Evolutionary conservation across 495 filamentous ascomycete genomes (phyloP), one percentile per base, ranked within the genome.

Genomic region (Thermothielavioides terrestris): DNA sequence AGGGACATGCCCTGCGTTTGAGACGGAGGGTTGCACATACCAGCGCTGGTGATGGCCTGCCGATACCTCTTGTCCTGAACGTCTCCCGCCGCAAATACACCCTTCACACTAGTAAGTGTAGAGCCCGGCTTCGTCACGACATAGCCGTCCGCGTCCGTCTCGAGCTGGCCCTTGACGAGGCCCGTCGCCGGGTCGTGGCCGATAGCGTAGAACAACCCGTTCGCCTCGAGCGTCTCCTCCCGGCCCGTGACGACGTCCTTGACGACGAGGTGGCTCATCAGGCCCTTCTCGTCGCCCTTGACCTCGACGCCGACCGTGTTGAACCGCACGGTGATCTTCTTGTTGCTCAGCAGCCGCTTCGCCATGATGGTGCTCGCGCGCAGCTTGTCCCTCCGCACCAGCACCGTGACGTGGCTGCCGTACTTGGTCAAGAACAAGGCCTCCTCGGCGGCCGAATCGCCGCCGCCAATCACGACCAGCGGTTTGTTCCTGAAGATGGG

Each of bases 11-110:
- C 0, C 2, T 20, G 9, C 12, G n/a, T n/a, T n/a, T n/a, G n/a
- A 9, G 3, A 45, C 11, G n/a, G 36, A 46, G 28, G 12, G 14
- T 30, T 30, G 21, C 39, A 78, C 84, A 58, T 81, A 90, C 91
- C 91, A 60, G 92, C 92, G 75, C 88, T 95, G 43, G 92, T 98
- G 59, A 98, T 90, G 47, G 92, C 92, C 73, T 98, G 92, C 63
- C 94, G 79, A 68, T 99, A 99, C 59, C 85, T 82, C 80, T 96
- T 97, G 65, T 99, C 94, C 73, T 97, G 94, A 17, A 99, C 92
- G 63, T 99, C 92, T 42, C 92, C 92, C 37, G 90, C 91, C 43
- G 92, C 92, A 66, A 97, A 99, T 8, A 99, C 87, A 60, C 92
- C 92, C 64, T 89, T 80, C 5, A 95, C 66, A 65, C 81, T 95